Evolutionary conservation across 169 alveolate genomes (phyloP).

Genomic region (Plasmodium gonderi): DNA sequence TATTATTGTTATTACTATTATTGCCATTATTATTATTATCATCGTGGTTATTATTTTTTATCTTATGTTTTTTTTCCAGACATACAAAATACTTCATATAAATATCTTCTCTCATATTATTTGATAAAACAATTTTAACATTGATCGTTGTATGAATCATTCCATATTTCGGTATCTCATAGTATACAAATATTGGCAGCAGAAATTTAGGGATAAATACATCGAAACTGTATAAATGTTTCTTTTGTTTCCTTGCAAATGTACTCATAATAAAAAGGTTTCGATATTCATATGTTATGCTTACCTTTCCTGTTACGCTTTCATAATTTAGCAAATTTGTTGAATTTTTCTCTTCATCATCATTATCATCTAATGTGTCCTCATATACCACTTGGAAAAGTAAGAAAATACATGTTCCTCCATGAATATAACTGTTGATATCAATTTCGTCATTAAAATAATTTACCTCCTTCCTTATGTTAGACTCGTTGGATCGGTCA

Average conservation of each 20-base stretch:
- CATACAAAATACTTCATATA: slow-evolving; percentile 49
- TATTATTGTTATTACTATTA: no score
- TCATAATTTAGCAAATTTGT: slow-evolving; percentile 15
- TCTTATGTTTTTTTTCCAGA: slow-evolving; percentile 8
- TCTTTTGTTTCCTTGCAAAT: background rate
- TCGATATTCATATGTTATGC: slow-evolving; percentile 29
- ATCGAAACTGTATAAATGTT: slow-evolving; percentile 16
- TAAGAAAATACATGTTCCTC: slow-evolving; percentile 37
- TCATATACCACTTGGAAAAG: slow-evolving; percentile 54
- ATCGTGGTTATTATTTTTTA: background rate
- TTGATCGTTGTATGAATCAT: slow-evolving; percentile 32
- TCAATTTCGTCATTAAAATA: slow-evolving; percentile 46
- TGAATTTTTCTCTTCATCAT: background rate
- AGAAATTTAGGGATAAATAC: slow-evolving; percentile 37
- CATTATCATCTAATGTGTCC: background rate
- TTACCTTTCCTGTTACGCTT: slow-evolving; percentile 19
- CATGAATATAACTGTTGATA: slow-evolving; percentile 31
- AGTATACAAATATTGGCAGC: slow-evolving; percentile 42
- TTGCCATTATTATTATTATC: no score
- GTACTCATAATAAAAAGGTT: background rate
- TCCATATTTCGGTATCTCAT: slow-evolving; percentile 68
- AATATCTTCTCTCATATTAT: slow-evolving; percentile 46
- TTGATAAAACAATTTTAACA: slow-evolving; percentile 17
- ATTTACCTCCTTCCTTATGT: background rate
- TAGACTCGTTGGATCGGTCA: background rate